A percentile compares a stretch with the other conserved stretches of the same genome.
Evolutionary conservation across 768 basidiomycete species (phyloP).

Genomic region (Fibroporia radiculosa): DNA sequence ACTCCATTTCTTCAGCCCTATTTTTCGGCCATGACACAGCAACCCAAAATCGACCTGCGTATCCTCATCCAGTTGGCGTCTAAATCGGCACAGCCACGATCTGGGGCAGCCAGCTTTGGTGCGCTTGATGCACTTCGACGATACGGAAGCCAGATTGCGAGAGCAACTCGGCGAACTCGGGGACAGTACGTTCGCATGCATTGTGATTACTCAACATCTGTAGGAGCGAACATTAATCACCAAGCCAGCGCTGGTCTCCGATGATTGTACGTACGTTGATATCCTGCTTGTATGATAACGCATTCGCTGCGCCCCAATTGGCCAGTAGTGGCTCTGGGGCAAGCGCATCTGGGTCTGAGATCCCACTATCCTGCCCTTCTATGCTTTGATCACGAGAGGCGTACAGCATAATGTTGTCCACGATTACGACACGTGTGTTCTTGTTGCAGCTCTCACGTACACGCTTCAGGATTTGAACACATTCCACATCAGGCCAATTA

Average conservation of each 20-base stretch:
- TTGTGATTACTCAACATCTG: slow-evolving; percentile 9
- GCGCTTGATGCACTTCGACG: slow-evolving; percentile 2
- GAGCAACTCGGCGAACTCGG: slow-evolving; percentile 3
- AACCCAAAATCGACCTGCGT: no score
- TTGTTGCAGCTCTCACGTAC: slow-evolving; percentile 17
- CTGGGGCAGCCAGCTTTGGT: slow-evolving; percentile 6
- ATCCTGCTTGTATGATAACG: slow-evolving; percentile 12
- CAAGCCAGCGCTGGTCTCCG: no score
- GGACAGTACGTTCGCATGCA: slow-evolving; percentile 5
- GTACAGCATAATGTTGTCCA: slow-evolving; percentile 18
- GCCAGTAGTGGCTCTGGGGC: slow-evolving; percentile 19
- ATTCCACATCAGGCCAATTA: slow-evolving; percentile 27
- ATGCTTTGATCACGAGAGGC: slow-evolving; percentile 15
- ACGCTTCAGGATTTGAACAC: slow-evolving; percentile 17
- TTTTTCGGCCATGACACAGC: no score
- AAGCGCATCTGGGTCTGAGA: neutral
- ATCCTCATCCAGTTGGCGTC: no score
- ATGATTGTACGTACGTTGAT: slow-evolving; percentile 10
- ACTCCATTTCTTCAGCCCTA: no score
- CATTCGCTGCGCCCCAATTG: slow-evolving; percentile 14
- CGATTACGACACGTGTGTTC: slow-evolving; percentile 19
- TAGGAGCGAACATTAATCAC: no score
- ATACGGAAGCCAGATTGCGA: neutral
- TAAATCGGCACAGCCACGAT: slow-evolving; percentile 5
- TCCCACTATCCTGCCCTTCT: slow-evolving; percentile 9